phyloP scores from a whole-genome alignment of 2,329 filamentous ascomycete species.

The Colletotrichum sojae region DNA sequence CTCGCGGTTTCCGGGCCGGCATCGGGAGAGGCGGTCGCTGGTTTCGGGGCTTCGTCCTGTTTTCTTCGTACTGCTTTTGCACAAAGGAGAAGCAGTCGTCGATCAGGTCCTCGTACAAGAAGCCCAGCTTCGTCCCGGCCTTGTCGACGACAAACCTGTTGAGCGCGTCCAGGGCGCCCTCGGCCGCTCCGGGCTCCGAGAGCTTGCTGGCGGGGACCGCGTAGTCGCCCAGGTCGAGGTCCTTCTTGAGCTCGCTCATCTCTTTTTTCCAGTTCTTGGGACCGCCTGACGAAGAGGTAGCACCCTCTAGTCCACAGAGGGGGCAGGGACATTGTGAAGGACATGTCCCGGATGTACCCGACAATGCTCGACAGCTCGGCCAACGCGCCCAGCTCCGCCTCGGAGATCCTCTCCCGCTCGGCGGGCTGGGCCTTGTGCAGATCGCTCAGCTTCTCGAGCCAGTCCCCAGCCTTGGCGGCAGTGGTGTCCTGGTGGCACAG shows the following conservation, averaged over 20 bases:
- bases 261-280: constrained; percentile 53
- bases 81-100: constrained; percentile 54
- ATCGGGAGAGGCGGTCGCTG: constrained; percentile 43
- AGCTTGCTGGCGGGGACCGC: constrained; percentile 59
- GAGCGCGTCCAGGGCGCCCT: constrained; percentile 52
- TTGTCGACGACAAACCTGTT: constrained; percentile 55
- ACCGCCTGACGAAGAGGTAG: constrained; percentile 52
- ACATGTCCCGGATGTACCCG: constrained; percentile 56
- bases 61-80: constrained; percentile 46
- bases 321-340: constrained; percentile 52
- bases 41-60: constrained; percentile 36
- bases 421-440: constrained; percentile 52
- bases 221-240: constrained; percentile 57
- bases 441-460: constrained; percentile 57
- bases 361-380: constrained; percentile 54
- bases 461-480: constrained; percentile 52
- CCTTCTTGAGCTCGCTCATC: constrained; percentile 52
- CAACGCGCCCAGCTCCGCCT: constrained; percentile 53
- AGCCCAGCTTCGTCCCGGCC: constrained; percentile 56
- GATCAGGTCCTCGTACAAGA: constrained; percentile 60
- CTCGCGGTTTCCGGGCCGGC: constrained; percentile 40
- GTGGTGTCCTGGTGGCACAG: constrained; percentile 58
- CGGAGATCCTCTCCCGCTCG: constrained; percentile 51
- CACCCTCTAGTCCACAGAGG: constrained; percentile 55
- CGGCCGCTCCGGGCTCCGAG: constrained; percentile 55